These are phyloP conservation scores for Clohesyomyces aquaticus DNA, from an alignment of 495 filamentous ascomycete genomes.

Conservation along the genomic window DNA sequence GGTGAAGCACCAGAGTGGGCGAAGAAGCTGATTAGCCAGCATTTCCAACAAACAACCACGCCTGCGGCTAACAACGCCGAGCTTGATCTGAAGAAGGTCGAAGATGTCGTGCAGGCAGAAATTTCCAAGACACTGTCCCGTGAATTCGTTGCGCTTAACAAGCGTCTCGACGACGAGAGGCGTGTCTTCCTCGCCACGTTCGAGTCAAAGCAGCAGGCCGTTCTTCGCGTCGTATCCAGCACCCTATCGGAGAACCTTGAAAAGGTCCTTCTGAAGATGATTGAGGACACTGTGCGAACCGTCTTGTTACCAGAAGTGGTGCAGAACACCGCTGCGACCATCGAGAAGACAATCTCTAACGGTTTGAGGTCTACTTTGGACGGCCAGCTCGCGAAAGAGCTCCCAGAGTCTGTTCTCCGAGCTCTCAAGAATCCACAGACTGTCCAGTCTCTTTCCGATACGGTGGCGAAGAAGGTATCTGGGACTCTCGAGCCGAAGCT, in stretches of 20 bases:
- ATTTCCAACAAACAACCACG: slow-evolving; percentile 8
- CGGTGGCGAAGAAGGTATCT: slow-evolving; percentile 65
- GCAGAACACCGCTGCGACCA: slow-evolving; percentile 50
- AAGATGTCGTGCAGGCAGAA: slow-evolving; percentile 58
- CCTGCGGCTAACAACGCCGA: slow-evolving; percentile 42
- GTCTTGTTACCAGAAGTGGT: slow-evolving; percentile 54
- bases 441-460: slow-evolving; percentile 70
- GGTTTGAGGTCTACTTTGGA: slow-evolving; percentile 57
- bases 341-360: slow-evolving; percentile 66
- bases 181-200: slow-evolving; percentile 66
- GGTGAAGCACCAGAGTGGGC: slow-evolving; percentile 35
- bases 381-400: slow-evolving; percentile 21
- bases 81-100: slow-evolving; percentile 58
- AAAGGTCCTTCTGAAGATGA: slow-evolving; percentile 44
- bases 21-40: slow-evolving; percentile 28
- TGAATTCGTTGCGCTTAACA: slow-evolving; percentile 63
- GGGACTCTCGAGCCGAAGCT: slow-evolving; percentile 71
- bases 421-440: slow-evolving; percentile 72
- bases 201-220: slow-evolving; percentile 71
- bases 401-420: slow-evolving; percentile 58
- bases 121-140: slow-evolving; percentile 59
- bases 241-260: slow-evolving; percentile 87
- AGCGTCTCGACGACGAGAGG: slow-evolving; percentile 66
- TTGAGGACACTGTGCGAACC: slow-evolving; percentile 28
- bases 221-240: slow-evolving; percentile 83